Base-by-base conservation (phyloP, 352 stramenopile genomes). In the Saprolegnia diclina region DNA sequence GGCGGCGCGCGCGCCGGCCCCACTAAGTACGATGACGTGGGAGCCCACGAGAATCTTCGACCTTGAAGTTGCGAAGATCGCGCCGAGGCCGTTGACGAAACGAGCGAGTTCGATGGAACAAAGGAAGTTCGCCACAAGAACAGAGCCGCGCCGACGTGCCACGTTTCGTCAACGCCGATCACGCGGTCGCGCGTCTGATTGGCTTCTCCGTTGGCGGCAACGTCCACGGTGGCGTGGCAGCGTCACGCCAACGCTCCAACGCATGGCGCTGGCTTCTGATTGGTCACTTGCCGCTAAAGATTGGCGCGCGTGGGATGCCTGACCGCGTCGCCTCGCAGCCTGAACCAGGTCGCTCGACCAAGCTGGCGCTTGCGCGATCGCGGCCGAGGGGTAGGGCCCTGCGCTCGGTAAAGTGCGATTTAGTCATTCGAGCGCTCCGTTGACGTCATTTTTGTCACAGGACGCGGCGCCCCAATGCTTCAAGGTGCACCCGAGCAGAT, bases 381-480 rank as follows among this genome's bases (percentile, higher is more conserved):
- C 38, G 38, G 7, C 14, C 38, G 14, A 45, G 16, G 52, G 52
- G 52, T 16, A 16, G 16, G 52, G 52, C 7, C 32, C 7, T 7
- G 22, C 16, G 22, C 16, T 57, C 52, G 32, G 16, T 57, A 16
- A 57, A 57, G 52, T 57, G 32, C 52, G 52, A 7, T 57, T 16
- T 16, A 57, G 52, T 57, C 52, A 57, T 57, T 57, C 52, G 32
- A 57, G 32, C 52, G 52, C 52, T 57, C 16, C 32, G 52, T 57
- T 57, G 52, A 57, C 52, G 52, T 57, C 52, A 57, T 57, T 57
- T 57, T 16, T 57, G 52, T 57, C 52, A 57, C 52, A 45, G 38
- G 38, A 14, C 38, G 38, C 38, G 38, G 38, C 38, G 38, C 38
- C 38, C 38, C 38, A 45, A 45, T 16, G 52, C 22, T 57, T 57